Conservation (phyloP, 768 basidiomycete genomes). For the Pulveroboletus sp. region DNA sequence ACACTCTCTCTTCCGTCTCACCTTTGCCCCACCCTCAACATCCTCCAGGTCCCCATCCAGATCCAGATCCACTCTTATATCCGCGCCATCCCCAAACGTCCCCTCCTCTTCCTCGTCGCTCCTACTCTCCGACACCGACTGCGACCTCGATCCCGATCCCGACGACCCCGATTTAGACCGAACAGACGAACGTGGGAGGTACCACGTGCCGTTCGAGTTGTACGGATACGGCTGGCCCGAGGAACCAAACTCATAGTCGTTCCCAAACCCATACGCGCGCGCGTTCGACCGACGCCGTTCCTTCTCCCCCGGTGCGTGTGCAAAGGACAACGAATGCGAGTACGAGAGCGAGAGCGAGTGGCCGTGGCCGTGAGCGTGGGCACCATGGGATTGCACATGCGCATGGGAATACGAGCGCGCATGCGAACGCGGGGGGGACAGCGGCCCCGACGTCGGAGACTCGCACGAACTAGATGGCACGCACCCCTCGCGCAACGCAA, state of each 20-base stretch:
- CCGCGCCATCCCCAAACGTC: background rate
- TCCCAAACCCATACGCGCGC: slow-evolving; percentile 9
- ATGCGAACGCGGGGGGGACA: background rate
- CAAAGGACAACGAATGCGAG: slow-evolving; percentile 1
- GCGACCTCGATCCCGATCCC: slow-evolving; percentile 29
- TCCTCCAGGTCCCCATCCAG: background rate
- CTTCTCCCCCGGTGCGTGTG: background rate
- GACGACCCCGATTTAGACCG: slow-evolving; percentile 38
- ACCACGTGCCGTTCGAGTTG: slow-evolving; percentile 43
- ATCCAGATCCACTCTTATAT: background rate
- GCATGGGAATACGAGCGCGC: background rate
- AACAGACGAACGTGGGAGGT: slow-evolving; percentile 51
- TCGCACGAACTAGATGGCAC: background rate
- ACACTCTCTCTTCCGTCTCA: background rate
- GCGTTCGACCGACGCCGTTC: slow-evolving; percentile 14
- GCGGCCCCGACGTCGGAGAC: background rate
- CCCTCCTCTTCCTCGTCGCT: slow-evolving; percentile 33
- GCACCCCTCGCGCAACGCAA: slow-evolving; percentile 16
- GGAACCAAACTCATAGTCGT: background rate
- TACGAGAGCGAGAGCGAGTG: background rate
- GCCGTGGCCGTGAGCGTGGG: background rate
- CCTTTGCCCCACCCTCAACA: background rate
- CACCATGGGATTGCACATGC: background rate
- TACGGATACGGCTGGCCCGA: background rate
- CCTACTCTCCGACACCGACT: slow-evolving; percentile 32